Conservation (phyloP, 768 basidiomycete species). For the Trametes cingulata region DNA sequence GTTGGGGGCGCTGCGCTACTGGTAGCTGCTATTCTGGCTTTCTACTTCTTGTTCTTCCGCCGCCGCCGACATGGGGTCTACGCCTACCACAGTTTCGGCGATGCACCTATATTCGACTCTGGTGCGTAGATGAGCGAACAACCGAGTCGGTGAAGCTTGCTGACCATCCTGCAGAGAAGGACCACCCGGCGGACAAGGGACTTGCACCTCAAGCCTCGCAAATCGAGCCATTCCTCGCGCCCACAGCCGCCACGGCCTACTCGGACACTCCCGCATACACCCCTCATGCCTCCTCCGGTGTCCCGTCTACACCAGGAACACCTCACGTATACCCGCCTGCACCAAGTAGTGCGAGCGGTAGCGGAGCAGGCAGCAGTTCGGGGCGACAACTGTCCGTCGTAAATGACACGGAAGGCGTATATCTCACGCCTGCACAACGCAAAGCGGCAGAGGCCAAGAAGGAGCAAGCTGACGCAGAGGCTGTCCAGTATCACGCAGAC, state of each 20-base stretch:
- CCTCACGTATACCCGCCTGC: constrained; percentile 14
- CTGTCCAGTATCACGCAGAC: constrained; percentile 23
- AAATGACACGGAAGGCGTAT: constrained; percentile 1
- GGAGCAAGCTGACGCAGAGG: neutral
- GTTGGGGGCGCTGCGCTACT: constrained; percentile 20
- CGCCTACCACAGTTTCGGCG: constrained; percentile 9
- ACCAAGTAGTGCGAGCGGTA: constrained; percentile 2
- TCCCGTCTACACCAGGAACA: neutral
- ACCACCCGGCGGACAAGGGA: neutral
- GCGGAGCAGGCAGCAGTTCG: neutral
- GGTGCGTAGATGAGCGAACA: constrained; percentile 1
- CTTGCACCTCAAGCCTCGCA: neutral
- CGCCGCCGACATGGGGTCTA: constrained; percentile 8
- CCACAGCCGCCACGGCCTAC: neutral
- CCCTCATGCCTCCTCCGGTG: neutral
- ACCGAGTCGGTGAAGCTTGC: neutral
- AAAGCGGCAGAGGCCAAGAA: constrained; percentile 22
- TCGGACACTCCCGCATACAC: neutral
- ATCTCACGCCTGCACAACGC: constrained; percentile 19
- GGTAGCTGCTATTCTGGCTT: constrained; percentile 6
- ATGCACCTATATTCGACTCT: constrained; percentile 5
- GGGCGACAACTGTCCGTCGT: constrained; percentile 17
- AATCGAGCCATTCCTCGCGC: constrained; percentile 11
- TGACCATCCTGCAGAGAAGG: constrained; percentile 5
- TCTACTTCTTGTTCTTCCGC: constrained; percentile 19